Conservation (phyloP, 169 alveolate genomes). For the Cryptosporidium parvum region DNA sequence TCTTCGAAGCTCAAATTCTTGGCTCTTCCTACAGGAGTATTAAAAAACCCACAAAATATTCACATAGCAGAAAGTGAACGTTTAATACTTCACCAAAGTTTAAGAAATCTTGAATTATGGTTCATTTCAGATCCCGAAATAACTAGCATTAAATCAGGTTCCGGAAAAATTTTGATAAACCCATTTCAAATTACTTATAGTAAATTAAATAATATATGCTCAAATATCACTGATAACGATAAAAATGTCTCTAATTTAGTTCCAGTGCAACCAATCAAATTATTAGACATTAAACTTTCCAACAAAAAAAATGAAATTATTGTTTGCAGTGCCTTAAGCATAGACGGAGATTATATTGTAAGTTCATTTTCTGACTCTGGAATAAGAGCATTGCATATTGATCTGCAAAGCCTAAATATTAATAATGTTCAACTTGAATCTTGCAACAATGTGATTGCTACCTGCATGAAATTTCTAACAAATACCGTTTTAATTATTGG, state of each 20-base stretch:
- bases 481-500: slow-evolving; percentile 51
- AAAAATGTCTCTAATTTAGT: slow-evolving; percentile 14
- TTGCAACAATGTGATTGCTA: slow-evolving; percentile 6
- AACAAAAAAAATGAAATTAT: neutral
- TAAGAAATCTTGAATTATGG: slow-evolving; percentile 37
- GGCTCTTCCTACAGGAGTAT: slow-evolving; percentile 35
- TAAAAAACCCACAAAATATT: neutral
- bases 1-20: slow-evolving; percentile 5
- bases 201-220: slow-evolving; percentile 11
- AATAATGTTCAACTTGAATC: slow-evolving; percentile 43
- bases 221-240: neutral
- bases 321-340: slow-evolving; percentile 30
- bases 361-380: slow-evolving; percentile 44
- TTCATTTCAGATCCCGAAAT: slow-evolving; percentile 32
- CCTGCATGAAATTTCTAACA: slow-evolving; percentile 36
- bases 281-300: slow-evolving; percentile 51
- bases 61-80: slow-evolving; percentile 63
- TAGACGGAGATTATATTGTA: slow-evolving; percentile 34
- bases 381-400: slow-evolving; percentile 41
- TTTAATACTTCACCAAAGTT: slow-evolving; percentile 31
- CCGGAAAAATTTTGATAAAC: slow-evolving; percentile 3
- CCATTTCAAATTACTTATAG: slow-evolving; percentile 41
- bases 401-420: slow-evolving; percentile 36
- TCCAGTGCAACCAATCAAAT: slow-evolving; percentile 67
- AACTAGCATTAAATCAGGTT: neutral